Evolutionary conservation across 2,329 filamentous ascomycete species (phyloP), one percentile per base, ranked within the genome.

Genomic region (Drechslerella coelobrocha): DNA sequence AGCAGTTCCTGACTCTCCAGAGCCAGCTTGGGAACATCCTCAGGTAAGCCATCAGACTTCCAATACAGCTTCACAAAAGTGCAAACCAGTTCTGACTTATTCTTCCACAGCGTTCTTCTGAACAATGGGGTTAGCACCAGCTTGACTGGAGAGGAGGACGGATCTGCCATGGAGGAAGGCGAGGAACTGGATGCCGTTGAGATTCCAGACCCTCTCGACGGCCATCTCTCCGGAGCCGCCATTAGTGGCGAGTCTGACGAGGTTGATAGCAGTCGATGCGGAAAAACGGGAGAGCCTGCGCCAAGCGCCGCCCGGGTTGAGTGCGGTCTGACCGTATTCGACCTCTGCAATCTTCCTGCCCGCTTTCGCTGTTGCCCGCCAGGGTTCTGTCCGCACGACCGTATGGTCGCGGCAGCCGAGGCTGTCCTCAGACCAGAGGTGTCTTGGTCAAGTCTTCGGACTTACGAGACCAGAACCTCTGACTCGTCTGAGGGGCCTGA

Each of bases 371-470:
- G 52, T 37, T 65, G 52, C 52, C 52, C 43, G 14, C 52, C 31
- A 26, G 61, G 52, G 47, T 50, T 43, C n/a, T 56, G 52, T 19
- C 10, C n/a, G 29, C 10, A 34, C n/a, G 52, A 57, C 19, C 37
- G 21, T 14, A 19, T 2, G 37, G 34, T 57, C 17, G 29, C 23
- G 19, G 34, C 52, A 39, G 52, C 43, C n/a, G 60, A 52, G 23
- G 31, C 39, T 12, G 17, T 41, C 14, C 8, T 37, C 34, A 47
- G 37, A 29, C 47, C 45, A 48, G 34, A 52, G 19, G 47, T 52
- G 26, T 59, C 53, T 10, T 66, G 45, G 61, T 53, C 61, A 41
- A 59, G 61, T 34, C 61, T 59, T 3, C 26, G 45, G 34, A 59
- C 47, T 31, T 59, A 34, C 26, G 10, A 29, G 47, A 66, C 47